Evolutionary conservation across 148 eudicot species (phyloP).

Genomic region (Camellia sinensis): DNA sequence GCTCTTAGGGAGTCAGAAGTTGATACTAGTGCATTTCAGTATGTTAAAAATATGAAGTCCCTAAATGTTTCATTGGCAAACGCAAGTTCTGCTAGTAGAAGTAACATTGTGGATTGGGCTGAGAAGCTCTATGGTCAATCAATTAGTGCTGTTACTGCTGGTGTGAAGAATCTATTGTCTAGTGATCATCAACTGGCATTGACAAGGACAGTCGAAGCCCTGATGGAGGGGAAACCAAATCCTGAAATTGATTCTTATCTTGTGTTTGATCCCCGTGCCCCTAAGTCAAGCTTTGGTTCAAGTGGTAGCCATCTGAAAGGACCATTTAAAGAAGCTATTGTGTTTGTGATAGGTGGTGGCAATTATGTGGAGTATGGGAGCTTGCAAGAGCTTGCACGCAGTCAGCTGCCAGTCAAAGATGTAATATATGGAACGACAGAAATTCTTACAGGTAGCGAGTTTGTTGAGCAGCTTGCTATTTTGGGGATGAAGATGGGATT

Average conservation of each 20-base stretch:
- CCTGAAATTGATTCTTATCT: constrained; percentile 79
- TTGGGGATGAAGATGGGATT: constrained; percentile 87
- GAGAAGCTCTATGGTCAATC: constrained; percentile 88
- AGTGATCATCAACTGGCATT: constrained; percentile 76
- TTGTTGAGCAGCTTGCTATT: constrained; percentile 78
- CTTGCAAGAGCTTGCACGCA: constrained; percentile 74
- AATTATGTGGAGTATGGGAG: constrained; percentile 87
- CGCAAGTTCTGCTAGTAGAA: constrained; percentile 69
- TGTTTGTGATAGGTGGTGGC: constrained; percentile 95
- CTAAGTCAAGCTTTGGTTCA: constrained; percentile 75
- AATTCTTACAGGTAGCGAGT: constrained; percentile 79
- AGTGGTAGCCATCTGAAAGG: constrained; percentile 68
- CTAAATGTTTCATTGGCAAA: constrained; percentile 76
- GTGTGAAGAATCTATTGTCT: constrained; percentile 78
- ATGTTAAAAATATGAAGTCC: constrained; percentile 83
- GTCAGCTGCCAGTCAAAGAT: constrained; percentile 68
- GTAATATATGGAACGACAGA: constrained; percentile 81
- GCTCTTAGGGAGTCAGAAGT: constrained; percentile 80
- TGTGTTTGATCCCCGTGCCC: constrained; percentile 87
- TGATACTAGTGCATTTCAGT: constrained; percentile 83
- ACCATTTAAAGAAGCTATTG: constrained; percentile 86
- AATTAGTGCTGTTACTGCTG: constrained; percentile 86
- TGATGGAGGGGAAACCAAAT: constrained; percentile 91
- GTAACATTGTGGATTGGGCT: constrained; percentile 91
- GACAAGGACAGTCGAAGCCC: constrained; percentile 83